Evolutionary conservation across 2,329 filamentous ascomycete genomes (phyloP).

Genomic region (Penicillium concentricum): DNA sequence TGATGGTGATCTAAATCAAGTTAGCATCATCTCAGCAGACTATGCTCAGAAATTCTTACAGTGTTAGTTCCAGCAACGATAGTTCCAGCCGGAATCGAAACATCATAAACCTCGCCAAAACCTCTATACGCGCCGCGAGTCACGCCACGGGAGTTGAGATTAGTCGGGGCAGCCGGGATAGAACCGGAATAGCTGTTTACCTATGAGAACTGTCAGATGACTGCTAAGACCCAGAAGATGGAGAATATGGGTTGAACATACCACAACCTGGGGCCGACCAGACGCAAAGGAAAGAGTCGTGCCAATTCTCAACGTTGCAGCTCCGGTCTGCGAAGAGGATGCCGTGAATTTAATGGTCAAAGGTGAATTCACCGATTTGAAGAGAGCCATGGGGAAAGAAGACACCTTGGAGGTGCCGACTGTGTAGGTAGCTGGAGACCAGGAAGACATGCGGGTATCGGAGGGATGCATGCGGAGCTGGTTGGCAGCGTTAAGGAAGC

Average conservation of each 20-base stretch:
- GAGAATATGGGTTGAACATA: neutral
- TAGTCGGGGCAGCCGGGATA: constrained; percentile 55
- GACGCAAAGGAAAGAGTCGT: constrained; percentile 64
- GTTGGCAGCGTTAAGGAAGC: constrained; percentile 66
- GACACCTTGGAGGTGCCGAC: constrained; percentile 54
- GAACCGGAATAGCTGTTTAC: constrained; percentile 56
- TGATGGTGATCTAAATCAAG: constrained; percentile 52
- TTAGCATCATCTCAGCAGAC: neutral
- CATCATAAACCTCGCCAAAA: constrained; percentile 63
- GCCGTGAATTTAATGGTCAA: constrained; percentile 62
- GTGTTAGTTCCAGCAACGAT: constrained; percentile 62
- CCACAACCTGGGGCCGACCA: constrained; percentile 54
- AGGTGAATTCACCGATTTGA: constrained; percentile 60
- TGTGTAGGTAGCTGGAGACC: constrained; percentile 61
- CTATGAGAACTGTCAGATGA: neutral
- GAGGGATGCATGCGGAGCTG: constrained; percentile 68
- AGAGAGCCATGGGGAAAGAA: constrained; percentile 66
- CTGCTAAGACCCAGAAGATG: rapidly evolving
- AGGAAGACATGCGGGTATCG: constrained; percentile 62
- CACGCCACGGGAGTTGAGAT: constrained; percentile 64
- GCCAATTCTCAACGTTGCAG: constrained; percentile 62
- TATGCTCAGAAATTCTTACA: constrained; percentile 10
- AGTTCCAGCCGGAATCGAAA: constrained; percentile 58
- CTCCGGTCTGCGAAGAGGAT: constrained; percentile 48
- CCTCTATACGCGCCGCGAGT: constrained; percentile 66